A percentile compares a stretch with the other conserved stretches of the same genome.
Evolutionary conservation across 2,329 filamentous ascomycete genomes (phyloP).

Genomic region (Colletotrichum echinochloae): DNA sequence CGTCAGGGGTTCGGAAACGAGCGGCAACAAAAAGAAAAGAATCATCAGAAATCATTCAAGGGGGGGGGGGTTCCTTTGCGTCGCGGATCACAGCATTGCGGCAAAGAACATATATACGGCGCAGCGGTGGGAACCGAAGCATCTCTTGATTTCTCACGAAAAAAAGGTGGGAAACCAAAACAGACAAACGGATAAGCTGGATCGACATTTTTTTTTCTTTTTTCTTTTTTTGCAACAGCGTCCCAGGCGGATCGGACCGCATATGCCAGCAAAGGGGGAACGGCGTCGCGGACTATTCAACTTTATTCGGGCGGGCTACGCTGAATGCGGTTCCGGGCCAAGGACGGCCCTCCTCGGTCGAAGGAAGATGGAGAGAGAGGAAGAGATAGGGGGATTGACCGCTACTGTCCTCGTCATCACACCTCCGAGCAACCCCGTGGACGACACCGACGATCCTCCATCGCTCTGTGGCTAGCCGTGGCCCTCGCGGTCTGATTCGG

Average conservation of each 20-base stretch:
- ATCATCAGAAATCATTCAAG: not conserved
- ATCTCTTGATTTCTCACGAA: slow-evolving; percentile 6
- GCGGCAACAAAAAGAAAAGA: not conserved
- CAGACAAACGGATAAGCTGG: not conserved
- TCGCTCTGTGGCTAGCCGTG: not conserved
- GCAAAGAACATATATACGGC: not conserved
- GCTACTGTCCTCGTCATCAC: not conserved
- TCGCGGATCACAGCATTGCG: not conserved
- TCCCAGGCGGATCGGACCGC: slow-evolving; percentile 22
- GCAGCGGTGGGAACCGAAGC: not conserved
- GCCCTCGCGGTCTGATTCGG: not conserved
- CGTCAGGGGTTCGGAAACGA: not conserved
- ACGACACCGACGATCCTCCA: not conserved
- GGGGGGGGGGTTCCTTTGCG: not conserved
- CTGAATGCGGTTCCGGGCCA: slow-evolving; percentile 4
- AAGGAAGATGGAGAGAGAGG: not conserved
- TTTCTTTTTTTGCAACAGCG: not conserved
- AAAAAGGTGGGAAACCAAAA: not conserved
- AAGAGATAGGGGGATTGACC: too few species aligned
- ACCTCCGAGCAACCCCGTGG: not conserved
- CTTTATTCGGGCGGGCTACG: slow-evolving; percentile 20
- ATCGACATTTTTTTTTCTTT: not conserved
- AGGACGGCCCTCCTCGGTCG: not conserved
- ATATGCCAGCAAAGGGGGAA: not conserved
- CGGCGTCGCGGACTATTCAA: slow-evolving; percentile 20